Evolutionary conservation across 2,329 filamentous ascomycete genomes (phyloP).

Genomic region (Xylariaceae sp.): DNA sequence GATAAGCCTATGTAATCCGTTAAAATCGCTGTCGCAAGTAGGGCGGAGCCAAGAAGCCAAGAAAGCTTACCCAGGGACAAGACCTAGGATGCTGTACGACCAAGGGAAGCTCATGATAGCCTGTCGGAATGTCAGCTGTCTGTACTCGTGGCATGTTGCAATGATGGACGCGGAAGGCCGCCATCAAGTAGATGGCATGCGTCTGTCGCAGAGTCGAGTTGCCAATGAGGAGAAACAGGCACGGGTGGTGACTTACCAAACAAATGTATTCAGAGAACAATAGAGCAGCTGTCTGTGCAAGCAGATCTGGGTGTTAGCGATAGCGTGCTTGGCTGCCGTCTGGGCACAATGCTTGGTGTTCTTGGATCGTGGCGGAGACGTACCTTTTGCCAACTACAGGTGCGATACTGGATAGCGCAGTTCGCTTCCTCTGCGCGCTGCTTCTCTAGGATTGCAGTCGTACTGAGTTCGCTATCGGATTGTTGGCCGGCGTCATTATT

Average conservation of each 20-base stretch:
- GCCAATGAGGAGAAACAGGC: no score
- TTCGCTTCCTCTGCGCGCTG: constrained; percentile 75
- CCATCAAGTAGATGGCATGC: no score
- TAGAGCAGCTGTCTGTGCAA: constrained; percentile 68
- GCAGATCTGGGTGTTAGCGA: constrained; percentile 1
- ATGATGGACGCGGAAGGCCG: no score
- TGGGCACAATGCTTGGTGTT: constrained; percentile 2
- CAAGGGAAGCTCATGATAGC: constrained; percentile 94
- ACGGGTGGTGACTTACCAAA: constrained; percentile 40
- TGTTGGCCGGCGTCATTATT: constrained; percentile 15
- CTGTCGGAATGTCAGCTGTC: constrained; percentile 21
- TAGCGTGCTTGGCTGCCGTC: constrained; percentile 11
- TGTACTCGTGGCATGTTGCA: no score
- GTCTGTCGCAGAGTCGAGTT: no score
- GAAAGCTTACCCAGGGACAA: constrained; percentile 65
- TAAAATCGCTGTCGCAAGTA: constrained; percentile 1
- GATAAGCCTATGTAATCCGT: constrained; percentile 50
- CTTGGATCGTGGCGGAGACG: constrained; percentile 16
- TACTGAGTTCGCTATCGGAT: constrained; percentile 42
- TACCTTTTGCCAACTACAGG: constrained; percentile 89
- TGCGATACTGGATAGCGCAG: constrained; percentile 83
- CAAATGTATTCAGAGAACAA: constrained; percentile 96
- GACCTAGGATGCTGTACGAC: constrained; percentile 82
- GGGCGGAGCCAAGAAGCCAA: constrained; percentile 5
- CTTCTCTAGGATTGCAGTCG: constrained; percentile 47